Base-by-base conservation (phyloP, 139 green algal species). In the Mesotaenium endlicherianum region DNA sequence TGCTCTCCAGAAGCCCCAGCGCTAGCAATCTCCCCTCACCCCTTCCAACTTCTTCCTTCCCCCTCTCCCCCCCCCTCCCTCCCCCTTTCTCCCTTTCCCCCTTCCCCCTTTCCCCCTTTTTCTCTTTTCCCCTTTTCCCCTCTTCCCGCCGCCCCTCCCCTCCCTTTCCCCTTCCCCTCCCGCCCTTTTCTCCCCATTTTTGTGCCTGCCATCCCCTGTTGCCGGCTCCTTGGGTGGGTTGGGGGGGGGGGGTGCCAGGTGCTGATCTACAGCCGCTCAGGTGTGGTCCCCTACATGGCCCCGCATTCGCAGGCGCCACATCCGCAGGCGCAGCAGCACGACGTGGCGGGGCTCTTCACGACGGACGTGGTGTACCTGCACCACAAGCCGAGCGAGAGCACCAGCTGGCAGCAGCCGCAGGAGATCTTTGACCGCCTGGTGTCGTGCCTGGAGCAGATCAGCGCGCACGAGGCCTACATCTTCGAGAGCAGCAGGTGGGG, bases 291-390 rank as follows among this genome's bases (percentile, higher is more conserved):
- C 17, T 36, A 43, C 6, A 34, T 82, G 26, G 55, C 31, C 34
- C n/a, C n/a, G n/a, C n/a, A n/a, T n/a, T n/a, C n/a, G n/a, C n/a
- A n/a, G n/a, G n/a, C n/a, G n/a, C n/a, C n/a, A n/a, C n/a, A n/a
- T n/a, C n/a, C n/a, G n/a, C 34, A 57, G 70, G 41, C 31, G 20
- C 60, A 47, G 8, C 60, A 36, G 8, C 11, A 47, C 11, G 60
- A 72, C 6, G 41, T 26, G 6, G 17, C 30, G 6, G 57, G 77
- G 8, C 20, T 40, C 4, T 84, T 84, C 42, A 84, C 69, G 30
- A n/a, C 20, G 17, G 77, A 84, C 41, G 77, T 45, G 2, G 11
- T 84, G n/a, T 84, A 84, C 42, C 42, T 84, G 17, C 77, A 84
- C 77, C 57, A 84, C 77, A 77, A 36, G n/a, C 77, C 77, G 34